Evolutionary conservation across 495 filamentous ascomycete genomes (phyloP).

Genomic region (Patellaria atrata): DNA sequence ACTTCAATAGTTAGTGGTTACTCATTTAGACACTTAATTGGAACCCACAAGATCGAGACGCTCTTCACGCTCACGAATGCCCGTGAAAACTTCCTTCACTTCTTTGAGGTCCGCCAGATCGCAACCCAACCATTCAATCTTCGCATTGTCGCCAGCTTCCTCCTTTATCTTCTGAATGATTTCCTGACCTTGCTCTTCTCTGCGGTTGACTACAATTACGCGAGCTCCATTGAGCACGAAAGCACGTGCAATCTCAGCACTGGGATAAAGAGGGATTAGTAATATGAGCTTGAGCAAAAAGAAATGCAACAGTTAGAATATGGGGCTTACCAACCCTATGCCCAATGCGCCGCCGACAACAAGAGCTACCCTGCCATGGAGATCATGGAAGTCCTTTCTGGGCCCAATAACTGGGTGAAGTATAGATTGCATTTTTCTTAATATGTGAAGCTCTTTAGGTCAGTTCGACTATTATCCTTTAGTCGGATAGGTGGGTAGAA

Average conservation of each 20-base stretch:
- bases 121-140: slow-evolving; percentile 32
- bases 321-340: slow-evolving; percentile 13
- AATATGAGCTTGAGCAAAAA: background rate
- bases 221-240: slow-evolving; percentile 22
- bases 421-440: slow-evolving; percentile 8
- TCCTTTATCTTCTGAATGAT: slow-evolving; percentile 28
- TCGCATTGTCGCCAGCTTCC: slow-evolving; percentile 26
- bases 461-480: too few species aligned
- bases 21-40: slow-evolving; percentile 1
- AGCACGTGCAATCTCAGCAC: slow-evolving; percentile 18
- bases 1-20: too few species aligned
- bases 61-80: slow-evolving; percentile 20
- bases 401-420: slow-evolving; percentile 8
- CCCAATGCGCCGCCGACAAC: slow-evolving; percentile 9
- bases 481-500: too few species aligned
- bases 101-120: slow-evolving; percentile 30
- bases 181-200: slow-evolving; percentile 31
- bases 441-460: too few species aligned
- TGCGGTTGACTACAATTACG: slow-evolving; percentile 28
- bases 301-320: background rate
- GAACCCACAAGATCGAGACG: slow-evolving; percentile 32
- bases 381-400: slow-evolving; percentile 7
- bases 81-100: slow-evolving; percentile 27
- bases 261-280: background rate
- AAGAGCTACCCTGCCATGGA: slow-evolving; percentile 8